A percentile compares a stretch with the other conserved stretches of the same genome.
Evolutionary conservation across 345 rosid species (phyloP).

Genomic region (Trapa incisa): DNA sequence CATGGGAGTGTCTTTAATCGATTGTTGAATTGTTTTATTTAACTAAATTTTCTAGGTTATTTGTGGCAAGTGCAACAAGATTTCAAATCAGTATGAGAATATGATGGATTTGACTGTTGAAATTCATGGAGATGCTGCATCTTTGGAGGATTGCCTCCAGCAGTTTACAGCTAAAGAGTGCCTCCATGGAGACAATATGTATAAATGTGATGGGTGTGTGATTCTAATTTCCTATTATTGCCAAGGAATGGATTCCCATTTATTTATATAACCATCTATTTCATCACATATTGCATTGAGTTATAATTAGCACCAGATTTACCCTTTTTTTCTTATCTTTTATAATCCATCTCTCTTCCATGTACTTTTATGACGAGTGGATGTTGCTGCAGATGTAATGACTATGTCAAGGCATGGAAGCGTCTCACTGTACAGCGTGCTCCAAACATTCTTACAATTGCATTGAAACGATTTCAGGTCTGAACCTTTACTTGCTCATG

Average conservation of each 20-base stretch:
- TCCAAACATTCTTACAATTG: conserved; percentile 90
- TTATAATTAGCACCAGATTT: neutral
- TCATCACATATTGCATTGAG: neutral
- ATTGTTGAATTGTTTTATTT: neutral
- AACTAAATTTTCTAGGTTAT: conserved; percentile 35
- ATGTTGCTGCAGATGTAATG: conserved; percentile 15
- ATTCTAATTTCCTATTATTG: conserved; percentile 4
- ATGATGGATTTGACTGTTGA: conserved; percentile 98
- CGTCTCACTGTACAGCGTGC: conserved; percentile 56
- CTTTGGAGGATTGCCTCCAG: conserved; percentile 95
- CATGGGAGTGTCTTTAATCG: neutral
- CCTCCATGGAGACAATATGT: conserved; percentile 96
- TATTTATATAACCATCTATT: neutral
- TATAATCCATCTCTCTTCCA: neutral
- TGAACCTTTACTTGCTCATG: neutral
- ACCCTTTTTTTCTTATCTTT: neutral
- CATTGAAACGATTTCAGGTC: conserved; percentile 52
- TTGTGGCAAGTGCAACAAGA: conserved; percentile 56
- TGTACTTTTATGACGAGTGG: neutral
- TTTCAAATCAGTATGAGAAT: conserved; percentile 82
- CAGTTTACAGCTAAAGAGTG: conserved; percentile 76
- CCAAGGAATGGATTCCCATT: neutral
- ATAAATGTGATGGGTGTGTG: conserved; percentile 84
- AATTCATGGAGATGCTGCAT: conserved; percentile 81
- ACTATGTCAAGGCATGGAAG: conserved; percentile 93